Evolutionary conservation across 2,329 filamentous ascomycete species (phyloP), one percentile per base, ranked within the genome.

Genomic region (Cladophialophora bantiana): DNA sequence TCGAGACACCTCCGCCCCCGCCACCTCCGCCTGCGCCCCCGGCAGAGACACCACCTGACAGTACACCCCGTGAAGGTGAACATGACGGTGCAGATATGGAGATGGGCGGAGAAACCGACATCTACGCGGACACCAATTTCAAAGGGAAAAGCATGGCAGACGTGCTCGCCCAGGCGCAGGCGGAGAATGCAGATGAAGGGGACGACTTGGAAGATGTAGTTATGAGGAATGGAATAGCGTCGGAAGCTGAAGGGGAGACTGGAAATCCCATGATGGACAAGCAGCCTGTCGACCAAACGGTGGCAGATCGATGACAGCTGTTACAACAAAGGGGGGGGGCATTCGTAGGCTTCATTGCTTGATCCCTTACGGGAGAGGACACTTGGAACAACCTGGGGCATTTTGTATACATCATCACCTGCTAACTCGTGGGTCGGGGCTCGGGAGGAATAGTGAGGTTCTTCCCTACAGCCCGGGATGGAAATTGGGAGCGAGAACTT

Each of bases 1-100:
- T 60, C 32, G 68, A 68, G 20, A 69, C 68, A 13, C 74, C 77
- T 1, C 76, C 77, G 6, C 75, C 76, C n/a, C 77, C 77, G 2
- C 73, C 72, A 12, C 73, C 74, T 26, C 74, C 74, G 20, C 73
- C 73, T 45, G 71, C 70, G 35, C 68, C 72, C 2, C 71, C 72
- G 12, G 57, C 68, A 6, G 71, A 72, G 40, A 70, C 71, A 18
- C 70, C 72, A 7, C 62, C 69, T 18, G 70, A 62, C 13, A 67
- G 65, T 26, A 70, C 71, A 42, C 71, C 71, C 7, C 58, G 67
- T 48, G 68, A 69, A 7, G 59, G 59, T 34, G 62, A 68, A 13
- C 59, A 18, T 15, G 64, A 59, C 65, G 15, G 42, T 9, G 45
- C 45, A 12, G 65, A 65, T 9, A 42, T 57, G 31, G 66, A 65